A percentile compares a stretch with the other conserved stretches of the same genome.
These are phyloP conservation scores for Penicillium sp. DNA, from an alignment of 2,329 filamentous ascomycete species.

Conservation along the genomic window DNA sequence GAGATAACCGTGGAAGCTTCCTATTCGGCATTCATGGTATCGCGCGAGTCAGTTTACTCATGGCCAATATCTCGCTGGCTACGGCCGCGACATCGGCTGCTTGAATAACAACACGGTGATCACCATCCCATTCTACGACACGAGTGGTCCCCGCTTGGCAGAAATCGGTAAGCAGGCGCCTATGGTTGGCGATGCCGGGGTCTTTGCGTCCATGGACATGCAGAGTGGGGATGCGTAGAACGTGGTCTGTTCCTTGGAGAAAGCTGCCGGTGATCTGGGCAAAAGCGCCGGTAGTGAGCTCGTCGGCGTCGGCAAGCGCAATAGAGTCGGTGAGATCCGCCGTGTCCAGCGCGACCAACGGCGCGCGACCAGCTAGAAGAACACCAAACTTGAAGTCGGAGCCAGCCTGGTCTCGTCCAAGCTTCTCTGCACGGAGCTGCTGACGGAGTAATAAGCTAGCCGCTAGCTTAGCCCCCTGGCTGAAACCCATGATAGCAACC, in stretches of 20 bases:
- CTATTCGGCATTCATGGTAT: no score
- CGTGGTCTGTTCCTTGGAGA: constrained; percentile 31
- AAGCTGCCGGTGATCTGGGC: constrained; percentile 7
- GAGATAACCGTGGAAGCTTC: no score
- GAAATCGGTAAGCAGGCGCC: constrained; percentile 55
- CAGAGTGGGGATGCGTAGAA: constrained; percentile 57
- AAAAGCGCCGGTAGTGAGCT: constrained; percentile 12
- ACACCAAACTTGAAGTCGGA: constrained; percentile 58
- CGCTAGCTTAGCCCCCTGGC: constrained; percentile 61
- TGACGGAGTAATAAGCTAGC: constrained; percentile 59
- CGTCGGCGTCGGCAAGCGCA: constrained; percentile 9
- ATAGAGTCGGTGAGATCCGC: constrained; percentile 2
- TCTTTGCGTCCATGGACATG: constrained; percentile 65
- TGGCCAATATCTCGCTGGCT: no score
- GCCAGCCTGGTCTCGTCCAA: constrained; percentile 19
- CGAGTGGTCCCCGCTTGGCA: constrained; percentile 53
- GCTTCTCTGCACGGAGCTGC: constrained; percentile 44
- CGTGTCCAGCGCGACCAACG: constrained; percentile 46
- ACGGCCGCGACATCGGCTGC: constrained; percentile 59
- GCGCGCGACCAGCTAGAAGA: constrained; percentile 59
- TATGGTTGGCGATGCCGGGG: constrained; percentile 57
- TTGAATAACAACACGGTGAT: constrained; percentile 68
- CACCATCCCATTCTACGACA: constrained; percentile 69
- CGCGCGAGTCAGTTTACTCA: no score
- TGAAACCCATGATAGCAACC: constrained; percentile 63